Evolutionary conservation across 2,329 filamentous ascomycete genomes (phyloP), one percentile per base, ranked within the genome.

Genomic region (Penicillium sp.): DNA sequence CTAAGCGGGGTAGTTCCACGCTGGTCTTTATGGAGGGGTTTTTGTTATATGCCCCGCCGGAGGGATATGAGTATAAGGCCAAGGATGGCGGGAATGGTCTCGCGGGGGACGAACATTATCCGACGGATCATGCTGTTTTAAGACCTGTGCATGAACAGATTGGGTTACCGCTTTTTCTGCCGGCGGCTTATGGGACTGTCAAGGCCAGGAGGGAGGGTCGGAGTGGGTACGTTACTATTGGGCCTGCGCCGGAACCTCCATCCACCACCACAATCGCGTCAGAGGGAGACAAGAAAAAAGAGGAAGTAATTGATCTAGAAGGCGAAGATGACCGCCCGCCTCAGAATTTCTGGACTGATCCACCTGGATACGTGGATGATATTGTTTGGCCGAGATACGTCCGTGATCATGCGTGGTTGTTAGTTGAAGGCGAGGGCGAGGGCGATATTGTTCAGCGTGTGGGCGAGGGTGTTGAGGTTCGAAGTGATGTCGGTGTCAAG

Each of bases 341-440:
- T 33, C 73, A 97, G 71, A 94, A 93, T 30, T 99, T 97, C 79
- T 99, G 95, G 95, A 84, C 88, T 59, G 95, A 99, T 76, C 95
- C 95, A 0, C 92, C 92, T 0, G 93, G 92, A 0, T 99, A 98
- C 75, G 93, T 98, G 40, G 93, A 98, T 74, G 86, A 90, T 73
- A 85, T 99, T 57, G 95, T 99, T 4, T 99, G 95, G 95, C 94
- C 94, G 3, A 94, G 96, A 70, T 98, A 97, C 76, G 91, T 90
- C 3, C 82, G 85, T 56, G 87, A 92, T 69, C 93, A 98, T 78
- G 81, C 81, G 25, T 96, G 91, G 83, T 80, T 99, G 75, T 95
- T 97, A 72, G 77, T 88, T 65, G 78, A 80, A 7, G 89, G 86
- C 0, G 80, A 93, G 0, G 72, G 90, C 92, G 1, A 78, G 79